These are phyloP conservation scores for Leccinum barrowsii DNA, from an alignment of 768 basidiomycete species.

Conservation along the genomic window DNA sequence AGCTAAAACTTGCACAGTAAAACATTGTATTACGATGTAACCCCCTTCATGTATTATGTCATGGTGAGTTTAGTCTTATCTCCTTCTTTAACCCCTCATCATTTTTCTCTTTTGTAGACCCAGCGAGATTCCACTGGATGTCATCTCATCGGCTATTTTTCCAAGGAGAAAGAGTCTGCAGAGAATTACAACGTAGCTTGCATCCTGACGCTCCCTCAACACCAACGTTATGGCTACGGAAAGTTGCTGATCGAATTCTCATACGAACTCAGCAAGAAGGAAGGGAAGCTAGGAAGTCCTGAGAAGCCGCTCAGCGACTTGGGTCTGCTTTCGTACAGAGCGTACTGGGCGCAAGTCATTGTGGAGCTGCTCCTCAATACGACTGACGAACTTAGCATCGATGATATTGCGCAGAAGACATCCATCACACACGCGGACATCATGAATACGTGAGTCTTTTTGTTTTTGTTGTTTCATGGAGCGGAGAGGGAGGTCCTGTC, in stretches of 20 bases:
- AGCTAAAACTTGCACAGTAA: constrained; percentile 55
- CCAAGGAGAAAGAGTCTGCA: constrained; percentile 97
- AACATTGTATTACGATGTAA: constrained; percentile 98
- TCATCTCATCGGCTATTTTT: constrained; percentile 97
- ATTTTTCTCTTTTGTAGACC: constrained; percentile 40
- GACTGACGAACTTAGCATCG: constrained; percentile 79
- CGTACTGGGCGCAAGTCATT: constrained; percentile 97
- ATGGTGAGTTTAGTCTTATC: constrained; percentile 58
- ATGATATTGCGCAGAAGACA: constrained; percentile 95
- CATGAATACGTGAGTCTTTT: constrained; percentile 87
- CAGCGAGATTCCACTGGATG: constrained; percentile 86
- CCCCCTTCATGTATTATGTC: constrained; percentile 99
- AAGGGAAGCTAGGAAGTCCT: constrained; percentile 92
- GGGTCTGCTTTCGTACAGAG: constrained; percentile 87
- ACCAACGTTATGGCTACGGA: constrained; percentile 95
- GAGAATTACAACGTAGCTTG: constrained; percentile 99
- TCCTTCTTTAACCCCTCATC: neutral
- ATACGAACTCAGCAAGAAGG: constrained; percentile 95
- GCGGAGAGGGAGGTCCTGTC: neutral
- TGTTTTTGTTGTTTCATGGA: neutral
- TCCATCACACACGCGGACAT: constrained; percentile 94
- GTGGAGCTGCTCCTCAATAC: constrained; percentile 80
- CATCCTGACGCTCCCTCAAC: constrained; percentile 97
- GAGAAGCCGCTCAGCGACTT: constrained; percentile 97
- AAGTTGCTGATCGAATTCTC: constrained; percentile 96